These are phyloP conservation scores for Talaromyces thailandensis DNA, from an alignment of 495 filamentous ascomycete species.

Conservation along the genomic window DNA sequence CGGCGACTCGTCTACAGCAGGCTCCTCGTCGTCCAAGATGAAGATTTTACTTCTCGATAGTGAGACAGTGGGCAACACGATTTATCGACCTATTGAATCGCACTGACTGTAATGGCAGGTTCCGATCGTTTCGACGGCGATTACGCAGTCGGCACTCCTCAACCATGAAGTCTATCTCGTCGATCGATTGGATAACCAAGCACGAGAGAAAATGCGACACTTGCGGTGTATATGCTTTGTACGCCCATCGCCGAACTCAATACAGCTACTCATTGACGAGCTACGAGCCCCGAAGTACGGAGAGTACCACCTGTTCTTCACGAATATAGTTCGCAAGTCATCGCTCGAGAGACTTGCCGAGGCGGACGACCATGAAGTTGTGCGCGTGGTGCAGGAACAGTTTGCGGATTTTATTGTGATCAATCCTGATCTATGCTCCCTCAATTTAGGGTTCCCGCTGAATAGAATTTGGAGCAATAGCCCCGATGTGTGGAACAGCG, in stretches of 20 bases:
- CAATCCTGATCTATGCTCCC: slow-evolving; percentile 85
- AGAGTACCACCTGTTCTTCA: slow-evolving; percentile 95
- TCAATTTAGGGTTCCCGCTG: slow-evolving; percentile 65
- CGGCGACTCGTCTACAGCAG: slow-evolving; percentile 58
- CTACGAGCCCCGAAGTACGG: slow-evolving; percentile 94
- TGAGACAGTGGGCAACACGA: slow-evolving; percentile 64
- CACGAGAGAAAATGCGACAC: slow-evolving; percentile 96
- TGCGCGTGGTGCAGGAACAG: slow-evolving; percentile 84
- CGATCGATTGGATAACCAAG: slow-evolving; percentile 83
- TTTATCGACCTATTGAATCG: slow-evolving; percentile 6
- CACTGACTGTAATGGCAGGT: slow-evolving; percentile 41
- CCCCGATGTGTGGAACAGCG: slow-evolving; percentile 84
- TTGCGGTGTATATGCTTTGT: slow-evolving; percentile 89
- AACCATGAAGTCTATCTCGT: slow-evolving; percentile 97
- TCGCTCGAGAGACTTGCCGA: slow-evolving; percentile 90
- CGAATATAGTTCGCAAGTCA: slow-evolving; percentile 94
- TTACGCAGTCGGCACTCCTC: slow-evolving; percentile 90
- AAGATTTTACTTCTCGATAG: slow-evolving; percentile 93
- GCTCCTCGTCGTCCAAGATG: slow-evolving; percentile 83
- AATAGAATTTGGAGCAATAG: slow-evolving; percentile 65
- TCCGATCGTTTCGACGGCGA: slow-evolving; percentile 84
- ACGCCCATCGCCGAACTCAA: slow-evolving; percentile 79
- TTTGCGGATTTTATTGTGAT: slow-evolving; percentile 93
- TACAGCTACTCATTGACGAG: slow-evolving; percentile 91
- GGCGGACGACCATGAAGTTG: slow-evolving; percentile 96